A percentile compares a stretch with the other conserved stretches of the same genome.
These are phyloP conservation scores for Fusarium protoensiforme DNA, from an alignment of 2,329 filamentous ascomycete genomes.

Conservation along the genomic window DNA sequence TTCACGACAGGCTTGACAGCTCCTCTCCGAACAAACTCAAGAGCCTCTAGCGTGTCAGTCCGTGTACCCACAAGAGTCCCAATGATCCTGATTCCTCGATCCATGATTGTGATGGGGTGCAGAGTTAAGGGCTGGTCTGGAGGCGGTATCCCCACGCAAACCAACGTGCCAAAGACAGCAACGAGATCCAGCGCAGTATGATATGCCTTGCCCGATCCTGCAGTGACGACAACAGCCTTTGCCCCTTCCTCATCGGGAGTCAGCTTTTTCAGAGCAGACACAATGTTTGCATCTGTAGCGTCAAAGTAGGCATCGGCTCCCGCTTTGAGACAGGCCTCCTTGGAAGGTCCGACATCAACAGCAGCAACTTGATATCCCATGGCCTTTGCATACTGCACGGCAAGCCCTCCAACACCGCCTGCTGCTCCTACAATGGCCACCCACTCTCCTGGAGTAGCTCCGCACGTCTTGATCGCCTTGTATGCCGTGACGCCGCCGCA, in stretches of 20 bases:
- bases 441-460: constrained; percentile 48
- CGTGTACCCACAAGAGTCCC: constrained; percentile 52
- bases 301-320: constrained; percentile 54
- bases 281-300: constrained; percentile 1
- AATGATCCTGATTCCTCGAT: constrained; percentile 47
- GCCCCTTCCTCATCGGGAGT: constrained; percentile 13
- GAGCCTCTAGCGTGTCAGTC: constrained; percentile 52
- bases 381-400: constrained; percentile 52
- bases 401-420: constrained; percentile 54
- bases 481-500: constrained; percentile 58
- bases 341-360: constrained; percentile 49
- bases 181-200: constrained; percentile 45
- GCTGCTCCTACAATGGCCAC: constrained; percentile 52
- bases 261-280: constrained; percentile 3
- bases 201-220: constrained; percentile 47
- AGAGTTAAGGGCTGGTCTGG: constrained; percentile 40
- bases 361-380: constrained; percentile 56
- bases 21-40: constrained; percentile 50
- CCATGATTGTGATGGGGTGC: constrained; percentile 51
- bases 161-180: constrained; percentile 49
- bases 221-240: constrained; percentile 46
- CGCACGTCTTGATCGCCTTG: constrained; percentile 51
- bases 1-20: constrained; percentile 22
- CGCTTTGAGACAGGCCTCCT: constrained; percentile 42
- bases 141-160: constrained; percentile 52